These are phyloP conservation scores for Botrytis paeoniae DNA, from an alignment of 2,329 filamentous ascomycete species.

Conservation along the genomic window DNA sequence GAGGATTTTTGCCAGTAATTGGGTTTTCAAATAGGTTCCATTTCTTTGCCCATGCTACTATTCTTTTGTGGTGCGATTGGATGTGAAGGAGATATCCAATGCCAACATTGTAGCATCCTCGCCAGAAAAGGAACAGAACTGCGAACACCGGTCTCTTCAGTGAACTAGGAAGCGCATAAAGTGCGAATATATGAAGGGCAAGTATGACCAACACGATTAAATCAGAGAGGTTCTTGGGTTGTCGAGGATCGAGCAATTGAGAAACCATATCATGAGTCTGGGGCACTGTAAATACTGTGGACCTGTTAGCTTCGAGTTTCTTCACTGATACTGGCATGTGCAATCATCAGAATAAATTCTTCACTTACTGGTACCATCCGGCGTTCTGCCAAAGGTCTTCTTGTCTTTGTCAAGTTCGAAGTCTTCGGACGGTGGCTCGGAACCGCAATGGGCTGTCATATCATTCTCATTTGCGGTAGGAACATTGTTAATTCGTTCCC, in stretches of 20 bases:
- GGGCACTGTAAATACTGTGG: constrained; percentile 86
- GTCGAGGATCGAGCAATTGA: constrained; percentile 87
- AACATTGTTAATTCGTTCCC: constrained; percentile 28
- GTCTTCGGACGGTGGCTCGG: constrained; percentile 22
- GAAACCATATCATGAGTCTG: constrained; percentile 99
- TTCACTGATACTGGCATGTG: not conserved
- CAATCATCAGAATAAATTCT: not conserved
- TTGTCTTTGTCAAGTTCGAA: constrained; percentile 48
- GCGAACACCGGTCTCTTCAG: constrained; percentile 77
- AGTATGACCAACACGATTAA: constrained; percentile 75
- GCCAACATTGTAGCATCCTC: constrained; percentile 86
- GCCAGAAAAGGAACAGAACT: constrained; percentile 85
- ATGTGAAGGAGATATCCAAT: constrained; percentile 86
- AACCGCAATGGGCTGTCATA: constrained; percentile 8
- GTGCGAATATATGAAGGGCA: constrained; percentile 67
- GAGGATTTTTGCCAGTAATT: constrained; percentile 73
- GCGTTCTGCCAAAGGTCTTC: constrained; percentile 88
- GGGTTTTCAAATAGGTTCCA: constrained; percentile 84
- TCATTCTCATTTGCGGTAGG: constrained; percentile 17
- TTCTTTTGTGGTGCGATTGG: constrained; percentile 83
- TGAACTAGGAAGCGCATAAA: constrained; percentile 67
- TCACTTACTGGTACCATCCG: constrained; percentile 78
- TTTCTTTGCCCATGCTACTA: constrained; percentile 85
- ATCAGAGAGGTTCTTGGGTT: constrained; percentile 94
- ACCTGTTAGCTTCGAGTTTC: not conserved